Percentiles rank a stretch among this genome's conserved stretches.
phyloP scores from a whole-genome alignment of 768 basidiomycete genomes.

The Russula foetens region DNA sequence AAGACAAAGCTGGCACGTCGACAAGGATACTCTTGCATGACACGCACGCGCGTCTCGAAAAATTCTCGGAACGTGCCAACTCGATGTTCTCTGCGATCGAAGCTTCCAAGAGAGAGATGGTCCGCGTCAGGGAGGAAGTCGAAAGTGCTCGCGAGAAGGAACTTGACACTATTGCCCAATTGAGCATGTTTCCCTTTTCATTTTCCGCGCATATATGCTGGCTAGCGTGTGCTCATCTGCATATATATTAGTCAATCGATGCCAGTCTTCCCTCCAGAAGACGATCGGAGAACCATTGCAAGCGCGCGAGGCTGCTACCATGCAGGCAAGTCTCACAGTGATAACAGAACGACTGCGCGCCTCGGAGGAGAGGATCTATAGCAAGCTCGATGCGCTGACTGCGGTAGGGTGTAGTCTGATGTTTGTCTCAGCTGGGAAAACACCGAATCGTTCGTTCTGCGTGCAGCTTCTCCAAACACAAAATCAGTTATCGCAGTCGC shows the following conservation, averaged over 20 bases:
- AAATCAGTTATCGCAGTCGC: background rate
- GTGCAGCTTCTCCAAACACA: slow-evolving; percentile 12
- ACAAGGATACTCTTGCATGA: slow-evolving; percentile 68
- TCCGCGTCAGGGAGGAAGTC: slow-evolving; percentile 46
- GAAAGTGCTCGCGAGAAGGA: slow-evolving; percentile 52
- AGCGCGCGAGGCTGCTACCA: slow-evolving; percentile 20
- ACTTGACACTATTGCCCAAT: slow-evolving; percentile 44
- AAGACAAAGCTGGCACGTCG: slow-evolving; percentile 61
- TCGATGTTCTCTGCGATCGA: slow-evolving; percentile 43
- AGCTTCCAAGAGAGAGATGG: slow-evolving; percentile 45
- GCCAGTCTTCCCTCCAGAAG: slow-evolving; percentile 52
- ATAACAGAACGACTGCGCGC: slow-evolving; percentile 18
- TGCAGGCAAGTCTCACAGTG: slow-evolving; percentile 16
- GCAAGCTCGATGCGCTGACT: slow-evolving; percentile 12
- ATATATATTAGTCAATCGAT: slow-evolving; percentile 44
- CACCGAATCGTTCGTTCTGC: background rate
- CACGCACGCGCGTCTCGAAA: slow-evolving; percentile 63
- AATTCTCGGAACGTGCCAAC: slow-evolving; percentile 50
- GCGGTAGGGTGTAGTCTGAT: slow-evolving; percentile 4
- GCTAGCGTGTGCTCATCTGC: slow-evolving; percentile 4
- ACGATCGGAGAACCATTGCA: slow-evolving; percentile 53
- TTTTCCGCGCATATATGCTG: slow-evolving; percentile 21
- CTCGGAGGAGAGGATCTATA: slow-evolving; percentile 24
- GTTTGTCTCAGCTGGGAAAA: background rate
- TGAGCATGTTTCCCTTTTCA: slow-evolving; percentile 35